Percentiles rank a stretch among this genome's conserved stretches.
These are phyloP conservation scores for Aegilops umbellulata DNA, from an alignment of 176 grass and related monocot genomes.

Conservation along the genomic window DNA sequence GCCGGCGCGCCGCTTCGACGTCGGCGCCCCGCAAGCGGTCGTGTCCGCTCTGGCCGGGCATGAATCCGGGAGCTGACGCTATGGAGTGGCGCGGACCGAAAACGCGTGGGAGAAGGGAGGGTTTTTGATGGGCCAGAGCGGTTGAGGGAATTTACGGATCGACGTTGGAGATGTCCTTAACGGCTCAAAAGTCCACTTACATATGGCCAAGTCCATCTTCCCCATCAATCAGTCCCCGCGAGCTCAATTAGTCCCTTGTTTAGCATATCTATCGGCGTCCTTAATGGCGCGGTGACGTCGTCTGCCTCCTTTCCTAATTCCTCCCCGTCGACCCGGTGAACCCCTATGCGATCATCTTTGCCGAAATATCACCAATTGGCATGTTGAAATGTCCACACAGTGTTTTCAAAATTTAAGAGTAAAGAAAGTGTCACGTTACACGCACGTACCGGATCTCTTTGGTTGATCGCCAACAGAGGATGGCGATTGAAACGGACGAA, in stretches of 20 bases:
- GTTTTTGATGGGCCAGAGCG: too few species aligned
- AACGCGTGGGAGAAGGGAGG: too few species aligned
- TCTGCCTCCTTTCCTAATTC: not conserved
- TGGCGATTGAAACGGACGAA: not conserved
- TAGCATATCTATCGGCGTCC: not conserved
- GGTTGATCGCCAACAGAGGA: not conserved
- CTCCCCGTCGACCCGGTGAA: not conserved
- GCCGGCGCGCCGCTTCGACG: too few species aligned
- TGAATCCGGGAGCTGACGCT: too few species aligned
- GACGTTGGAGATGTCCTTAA: not conserved
- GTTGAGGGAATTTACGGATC: too few species aligned
- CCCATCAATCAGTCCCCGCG: not conserved
- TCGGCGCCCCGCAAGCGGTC: too few species aligned
- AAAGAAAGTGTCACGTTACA: not conserved
- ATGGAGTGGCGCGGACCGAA: too few species aligned
- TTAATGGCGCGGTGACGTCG: not conserved
- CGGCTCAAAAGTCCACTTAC: not conserved
- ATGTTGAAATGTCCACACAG: not conserved
- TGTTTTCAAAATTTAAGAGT: not conserved
- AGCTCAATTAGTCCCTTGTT: not conserved
- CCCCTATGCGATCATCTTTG: not conserved
- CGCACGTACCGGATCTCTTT: not conserved
- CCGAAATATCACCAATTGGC: not conserved
- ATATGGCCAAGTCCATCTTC: conserved; percentile 28
- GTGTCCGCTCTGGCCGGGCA: too few species aligned